Conservation (phyloP, 257 asterid species). For the Phtheirospermum japonicum region DNA sequence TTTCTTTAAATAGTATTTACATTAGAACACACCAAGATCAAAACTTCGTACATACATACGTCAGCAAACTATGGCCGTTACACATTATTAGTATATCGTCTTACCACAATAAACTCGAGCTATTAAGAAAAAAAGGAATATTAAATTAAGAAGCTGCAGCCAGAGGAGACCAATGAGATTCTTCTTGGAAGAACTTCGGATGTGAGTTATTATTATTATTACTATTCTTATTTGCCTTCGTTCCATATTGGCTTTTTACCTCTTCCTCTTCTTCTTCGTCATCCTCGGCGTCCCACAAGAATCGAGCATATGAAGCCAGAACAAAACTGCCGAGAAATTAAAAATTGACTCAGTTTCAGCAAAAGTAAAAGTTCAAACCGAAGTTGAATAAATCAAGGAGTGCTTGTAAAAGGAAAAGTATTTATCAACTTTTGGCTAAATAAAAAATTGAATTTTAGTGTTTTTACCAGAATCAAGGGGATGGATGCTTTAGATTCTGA, state of each 20-base stretch:
- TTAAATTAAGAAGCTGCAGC: constrained; percentile 55
- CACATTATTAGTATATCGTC: constrained; percentile 25
- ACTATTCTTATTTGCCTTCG: not conserved
- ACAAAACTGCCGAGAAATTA: constrained; percentile 47
- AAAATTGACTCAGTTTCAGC: not conserved
- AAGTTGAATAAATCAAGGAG: too few relatives aligned
- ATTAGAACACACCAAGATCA: constrained; percentile 26
- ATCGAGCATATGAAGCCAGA: constrained; percentile 83
- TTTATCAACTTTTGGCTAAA: too few relatives aligned
- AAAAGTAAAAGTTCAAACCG: too few relatives aligned
- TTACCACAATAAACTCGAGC: constrained; percentile 4
- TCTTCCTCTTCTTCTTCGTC: constrained; percentile 41
- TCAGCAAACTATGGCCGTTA: constrained; percentile 23
- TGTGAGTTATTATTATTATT: constrained; percentile 26
- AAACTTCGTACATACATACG: constrained; percentile 14
- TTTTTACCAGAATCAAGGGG: too few relatives aligned
- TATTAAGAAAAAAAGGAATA: not conserved
- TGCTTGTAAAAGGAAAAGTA: too few relatives aligned
- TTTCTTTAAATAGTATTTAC: constrained; percentile 30
- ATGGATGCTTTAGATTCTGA: not conserved
- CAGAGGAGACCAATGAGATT: constrained; percentile 45
- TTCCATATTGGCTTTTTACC: constrained; percentile 27
- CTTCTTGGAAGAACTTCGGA: constrained; percentile 32
- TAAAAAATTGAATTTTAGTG: too few relatives aligned
- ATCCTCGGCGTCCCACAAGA: constrained; percentile 79